phyloP scores from a whole-genome alignment of 2,329 filamentous ascomycete genomes.

The Claviceps capensis region DNA sequence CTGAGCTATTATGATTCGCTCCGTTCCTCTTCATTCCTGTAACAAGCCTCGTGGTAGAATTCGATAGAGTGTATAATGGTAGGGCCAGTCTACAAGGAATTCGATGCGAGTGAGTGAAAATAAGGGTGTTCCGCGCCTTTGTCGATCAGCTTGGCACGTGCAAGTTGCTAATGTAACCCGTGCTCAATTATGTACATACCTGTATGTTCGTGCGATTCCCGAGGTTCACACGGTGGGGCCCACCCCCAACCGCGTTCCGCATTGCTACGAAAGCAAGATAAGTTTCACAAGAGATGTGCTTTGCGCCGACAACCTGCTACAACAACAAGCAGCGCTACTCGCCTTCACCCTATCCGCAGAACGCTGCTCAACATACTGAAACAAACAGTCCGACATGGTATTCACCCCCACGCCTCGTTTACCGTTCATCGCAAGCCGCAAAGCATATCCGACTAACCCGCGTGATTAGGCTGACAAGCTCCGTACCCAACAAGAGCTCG shows the following conservation, averaged over 20 bases:
- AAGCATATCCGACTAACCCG: background rate
- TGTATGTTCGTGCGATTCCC: too few species aligned
- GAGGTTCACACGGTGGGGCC: too few species aligned
- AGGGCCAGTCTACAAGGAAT: too few species aligned
- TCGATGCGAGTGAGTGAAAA: too few species aligned
- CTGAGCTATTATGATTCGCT: background rate
- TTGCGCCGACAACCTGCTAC: background rate
- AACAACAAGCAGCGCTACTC: background rate
- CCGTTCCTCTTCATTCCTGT: background rate
- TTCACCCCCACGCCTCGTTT: background rate
- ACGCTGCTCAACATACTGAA: background rate
- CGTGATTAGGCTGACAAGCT: conserved; percentile 75
- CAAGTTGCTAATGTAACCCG: too few species aligned
- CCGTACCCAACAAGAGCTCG: conserved; percentile 92
- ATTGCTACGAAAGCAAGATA: background rate
- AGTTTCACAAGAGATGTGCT: background rate
- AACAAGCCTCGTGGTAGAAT: too few species aligned
- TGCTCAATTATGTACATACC: too few species aligned
- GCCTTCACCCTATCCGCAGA: background rate
- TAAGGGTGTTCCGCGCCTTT: too few species aligned
- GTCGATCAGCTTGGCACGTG: too few species aligned
- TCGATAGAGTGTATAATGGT: too few species aligned
- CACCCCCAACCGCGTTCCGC: too few species aligned
- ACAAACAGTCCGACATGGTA: background rate
- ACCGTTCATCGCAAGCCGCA: background rate